A percentile compares a stretch with the other conserved stretches of the same genome.
Conservation (phyloP, 176 grass and related monocot genomes). For the Saccharum officinarum region DNA sequence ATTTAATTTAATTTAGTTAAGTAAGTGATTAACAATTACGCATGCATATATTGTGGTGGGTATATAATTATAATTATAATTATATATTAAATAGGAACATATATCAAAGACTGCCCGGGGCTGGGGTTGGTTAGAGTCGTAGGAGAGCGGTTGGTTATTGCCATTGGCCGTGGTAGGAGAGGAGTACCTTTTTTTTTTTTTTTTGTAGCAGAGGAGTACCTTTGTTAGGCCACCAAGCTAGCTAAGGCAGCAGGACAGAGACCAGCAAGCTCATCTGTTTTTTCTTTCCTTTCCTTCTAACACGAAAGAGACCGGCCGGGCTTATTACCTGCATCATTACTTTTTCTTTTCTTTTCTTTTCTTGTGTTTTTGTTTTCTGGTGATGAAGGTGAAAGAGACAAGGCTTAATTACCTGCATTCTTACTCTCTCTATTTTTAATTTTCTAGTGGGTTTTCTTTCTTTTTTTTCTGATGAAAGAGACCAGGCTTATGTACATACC, state of each 20-base stretch:
- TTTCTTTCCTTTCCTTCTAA: neutral
- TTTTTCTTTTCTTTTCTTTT: neutral
- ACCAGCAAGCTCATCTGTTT: neutral
- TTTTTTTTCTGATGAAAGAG: neutral
- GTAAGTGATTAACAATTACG: neutral
- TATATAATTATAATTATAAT: too few relatives aligned
- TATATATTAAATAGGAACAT: neutral
- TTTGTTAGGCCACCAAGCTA: slow-evolving; percentile 28
- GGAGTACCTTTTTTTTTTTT: neutral
- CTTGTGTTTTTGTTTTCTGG: neutral
- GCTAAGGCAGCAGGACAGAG: neutral
- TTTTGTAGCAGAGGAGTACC: neutral
- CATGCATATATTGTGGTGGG: neutral
- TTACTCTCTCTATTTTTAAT: neutral
- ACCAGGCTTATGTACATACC: neutral
- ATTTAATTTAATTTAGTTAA: too few relatives aligned
- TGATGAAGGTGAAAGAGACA: neutral
- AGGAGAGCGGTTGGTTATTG: slow-evolving; percentile 36
- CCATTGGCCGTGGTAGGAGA: slow-evolving; percentile 5
- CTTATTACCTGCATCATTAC: neutral
- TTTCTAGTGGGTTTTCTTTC: neutral
- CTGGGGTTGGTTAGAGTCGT: slow-evolving; percentile 15
- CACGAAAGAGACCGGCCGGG: neutral
- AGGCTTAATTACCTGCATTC: neutral
- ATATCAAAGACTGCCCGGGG: slow-evolving; percentile 11